Conservation (phyloP, 306 rosid genomes). For the Hylodesmum podocarpum region DNA sequence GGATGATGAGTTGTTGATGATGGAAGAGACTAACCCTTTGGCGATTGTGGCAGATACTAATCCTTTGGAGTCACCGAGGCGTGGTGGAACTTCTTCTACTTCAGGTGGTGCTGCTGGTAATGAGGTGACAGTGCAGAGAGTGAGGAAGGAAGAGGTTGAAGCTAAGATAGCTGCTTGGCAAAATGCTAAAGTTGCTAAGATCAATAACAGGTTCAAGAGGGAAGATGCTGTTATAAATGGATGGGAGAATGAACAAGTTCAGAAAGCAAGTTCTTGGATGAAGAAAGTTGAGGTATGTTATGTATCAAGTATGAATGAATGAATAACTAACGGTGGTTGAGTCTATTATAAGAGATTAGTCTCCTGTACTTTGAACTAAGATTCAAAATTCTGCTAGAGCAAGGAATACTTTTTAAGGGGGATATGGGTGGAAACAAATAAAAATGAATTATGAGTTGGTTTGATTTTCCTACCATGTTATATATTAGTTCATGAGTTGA, state of each 20-base stretch:
- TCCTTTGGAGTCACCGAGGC: slow-evolving; percentile 38
- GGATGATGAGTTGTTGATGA: slow-evolving; percentile 51
- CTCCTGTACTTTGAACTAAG: no score
- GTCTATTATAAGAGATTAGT: no score
- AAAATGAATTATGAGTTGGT: no score
- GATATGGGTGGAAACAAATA: no score
- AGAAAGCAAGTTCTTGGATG: slow-evolving; percentile 77
- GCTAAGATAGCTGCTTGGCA: slow-evolving; percentile 83
- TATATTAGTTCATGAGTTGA: not conserved
- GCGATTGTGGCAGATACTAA: slow-evolving; percentile 77
- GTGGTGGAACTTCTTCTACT: not conserved
- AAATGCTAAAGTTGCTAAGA: slow-evolving; percentile 72
- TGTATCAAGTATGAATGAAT: not conserved
- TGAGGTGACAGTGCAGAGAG: slow-evolving; percentile 56
- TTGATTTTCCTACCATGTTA: not conserved
- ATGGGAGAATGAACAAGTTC: slow-evolving; percentile 77
- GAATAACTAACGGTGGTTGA: no score
- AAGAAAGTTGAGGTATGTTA: slow-evolving; percentile 78
- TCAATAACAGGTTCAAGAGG: slow-evolving; percentile 85
- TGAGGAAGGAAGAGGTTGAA: slow-evolving; percentile 83
- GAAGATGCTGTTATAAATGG: slow-evolving; percentile 79
- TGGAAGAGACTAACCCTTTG: slow-evolving; percentile 70
- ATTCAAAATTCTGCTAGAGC: no score
- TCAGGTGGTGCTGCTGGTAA: not conserved
- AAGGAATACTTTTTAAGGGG: no score